Evolutionary conservation across 352 stramenopile genomes (phyloP), one percentile per base, ranked within the genome.

Genomic region (Aphanomyces invadans): DNA sequence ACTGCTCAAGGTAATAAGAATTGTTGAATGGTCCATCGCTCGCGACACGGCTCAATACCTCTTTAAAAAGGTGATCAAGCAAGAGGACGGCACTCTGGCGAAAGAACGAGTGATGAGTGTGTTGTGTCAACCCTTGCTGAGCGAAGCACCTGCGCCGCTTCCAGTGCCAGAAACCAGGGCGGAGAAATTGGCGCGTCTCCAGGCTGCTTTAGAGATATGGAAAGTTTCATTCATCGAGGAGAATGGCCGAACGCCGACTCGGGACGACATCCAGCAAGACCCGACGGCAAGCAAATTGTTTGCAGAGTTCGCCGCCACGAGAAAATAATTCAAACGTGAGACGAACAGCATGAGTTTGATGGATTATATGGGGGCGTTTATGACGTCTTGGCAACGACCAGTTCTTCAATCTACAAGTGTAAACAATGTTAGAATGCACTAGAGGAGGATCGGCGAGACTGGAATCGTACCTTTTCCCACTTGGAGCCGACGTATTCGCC

Each of bases 101-200:
- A 92, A 90, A 49, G 61, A 75, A 4, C 83, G 90, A 51, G 65
- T 94, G 45, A 92, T 94, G 83, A 91, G 81, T 61, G 86, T 94
- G 44, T 71, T 94, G 26, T 94, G 86, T 25, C 86, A 94, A 60
- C 86, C 86, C 0, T 87, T 94, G 68, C 69, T 92, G 12, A 76
- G 89, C 65, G 73, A 65, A 19, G 66, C 79, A 3, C 82, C 84
- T 0, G 73, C 87, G 0, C 63, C 76, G 3, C 33, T 82, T 7
- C 59, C 36, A 52, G 65, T 79, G 5, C 72, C 63, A 3, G 79
- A 94, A 55, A 88, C 77, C 26, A 81, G 80, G 9, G 28, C 74
- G 0, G 74, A 92, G 33, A 89, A 87, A 52, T 53, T 89, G 5
- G 52, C 71, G 9, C 82, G 81, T 0, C 65, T 94, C 21, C 79